Evolutionary conservation across 345 rosid genomes (phyloP).

Genomic region (Clausena lansium): DNA sequence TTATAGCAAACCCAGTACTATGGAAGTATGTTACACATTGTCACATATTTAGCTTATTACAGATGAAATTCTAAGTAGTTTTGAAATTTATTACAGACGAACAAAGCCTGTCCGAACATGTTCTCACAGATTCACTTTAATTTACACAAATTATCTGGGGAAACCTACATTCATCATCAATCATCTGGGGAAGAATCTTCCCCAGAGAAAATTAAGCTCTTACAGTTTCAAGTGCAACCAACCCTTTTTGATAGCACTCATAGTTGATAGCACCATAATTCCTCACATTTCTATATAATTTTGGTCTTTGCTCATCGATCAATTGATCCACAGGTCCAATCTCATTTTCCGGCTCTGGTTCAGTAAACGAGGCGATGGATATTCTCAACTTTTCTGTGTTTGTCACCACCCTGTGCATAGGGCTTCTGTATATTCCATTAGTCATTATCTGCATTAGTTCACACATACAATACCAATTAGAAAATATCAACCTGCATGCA

Average conservation of each 20-base stretch:
- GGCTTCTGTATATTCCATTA: conserved; percentile 55
- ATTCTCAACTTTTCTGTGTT: conserved; percentile 41
- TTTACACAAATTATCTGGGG: neutral
- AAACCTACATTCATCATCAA: neutral
- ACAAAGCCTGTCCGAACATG: neutral
- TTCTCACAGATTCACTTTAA: no score
- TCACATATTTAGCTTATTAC: no score
- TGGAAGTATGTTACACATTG: no score
- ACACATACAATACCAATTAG: neutral
- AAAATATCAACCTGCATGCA: neutral
- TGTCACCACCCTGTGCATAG: conserved; percentile 47
- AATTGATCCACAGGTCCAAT: conserved; percentile 33
- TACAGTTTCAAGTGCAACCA: conserved; percentile 42
- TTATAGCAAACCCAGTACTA: no score
- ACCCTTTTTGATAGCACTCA: conserved; percentile 39
- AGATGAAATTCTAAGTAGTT: neutral
- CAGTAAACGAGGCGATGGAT: conserved; percentile 41
- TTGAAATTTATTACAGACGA: neutral
- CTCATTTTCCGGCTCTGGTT: conserved; percentile 38
- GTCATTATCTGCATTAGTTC: conserved; percentile 44
- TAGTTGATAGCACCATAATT: conserved; percentile 43
- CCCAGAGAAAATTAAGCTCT: neutral
- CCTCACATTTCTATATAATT: conserved; percentile 41
- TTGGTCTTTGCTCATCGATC: conserved; percentile 32
- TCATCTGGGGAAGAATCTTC: neutral